These are phyloP conservation scores for Hypoxylon intermedium DNA, from an alignment of 495 filamentous ascomycete genomes.

Conservation along the genomic window DNA sequence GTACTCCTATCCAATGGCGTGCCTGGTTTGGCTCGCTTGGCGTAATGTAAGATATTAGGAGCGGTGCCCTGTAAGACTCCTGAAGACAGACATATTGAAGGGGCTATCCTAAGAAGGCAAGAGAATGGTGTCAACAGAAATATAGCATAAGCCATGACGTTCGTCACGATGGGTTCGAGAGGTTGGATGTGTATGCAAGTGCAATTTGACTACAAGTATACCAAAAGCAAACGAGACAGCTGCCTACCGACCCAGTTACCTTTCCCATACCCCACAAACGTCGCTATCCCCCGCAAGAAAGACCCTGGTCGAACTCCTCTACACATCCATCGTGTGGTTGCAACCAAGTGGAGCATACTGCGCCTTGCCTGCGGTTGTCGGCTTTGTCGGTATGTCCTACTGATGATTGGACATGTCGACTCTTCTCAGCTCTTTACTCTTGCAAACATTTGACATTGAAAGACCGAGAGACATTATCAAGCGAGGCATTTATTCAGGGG, in stretches of 20 bases:
- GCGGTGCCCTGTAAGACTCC: slow-evolving; percentile 1
- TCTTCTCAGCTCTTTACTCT: neutral
- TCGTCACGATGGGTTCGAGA: neutral
- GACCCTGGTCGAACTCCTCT: neutral
- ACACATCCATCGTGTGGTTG: slow-evolving; percentile 23
- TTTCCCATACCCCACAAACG: slow-evolving; percentile 15
- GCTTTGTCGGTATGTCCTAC: slow-evolving; percentile 21
- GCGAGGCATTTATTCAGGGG: neutral
- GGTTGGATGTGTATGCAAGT: neutral
- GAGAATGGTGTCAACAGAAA: neutral
- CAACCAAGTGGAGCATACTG: slow-evolving; percentile 22
- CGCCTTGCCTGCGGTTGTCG: slow-evolving; percentile 30
- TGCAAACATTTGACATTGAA: slow-evolving; percentile 2
- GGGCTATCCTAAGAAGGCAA: neutral
- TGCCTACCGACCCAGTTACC: neutral
- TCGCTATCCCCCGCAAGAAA: slow-evolving; percentile 4
- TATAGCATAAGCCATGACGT: neutral
- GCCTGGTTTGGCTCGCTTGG: slow-evolving; percentile 14
- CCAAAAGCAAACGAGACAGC: neutral
- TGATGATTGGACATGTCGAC: slow-evolving; percentile 28
- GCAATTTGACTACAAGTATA: neutral
- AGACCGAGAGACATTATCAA: slow-evolving; percentile 1
- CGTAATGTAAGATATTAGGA: slow-evolving; percentile 2
- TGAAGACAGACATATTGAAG: neutral
- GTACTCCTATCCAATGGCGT: slow-evolving; percentile 19